These are phyloP conservation scores for Penicillium salamii DNA, from an alignment of 495 filamentous ascomycete genomes.

Conservation along the genomic window DNA sequence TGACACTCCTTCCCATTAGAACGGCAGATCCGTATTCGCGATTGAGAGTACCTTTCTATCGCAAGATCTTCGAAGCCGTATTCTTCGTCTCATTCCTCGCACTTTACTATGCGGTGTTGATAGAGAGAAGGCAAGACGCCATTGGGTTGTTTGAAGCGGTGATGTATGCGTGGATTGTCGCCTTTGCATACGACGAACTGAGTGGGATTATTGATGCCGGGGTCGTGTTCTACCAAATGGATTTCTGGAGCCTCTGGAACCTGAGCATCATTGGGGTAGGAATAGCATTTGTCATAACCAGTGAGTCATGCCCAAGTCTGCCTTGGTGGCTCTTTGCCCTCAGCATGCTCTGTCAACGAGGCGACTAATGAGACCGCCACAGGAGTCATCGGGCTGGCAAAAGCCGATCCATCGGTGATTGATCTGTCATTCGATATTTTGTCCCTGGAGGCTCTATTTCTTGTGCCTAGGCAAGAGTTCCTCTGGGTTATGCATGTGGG, in stretches of 20 bases:
- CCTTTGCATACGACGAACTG: conserved; percentile 85
- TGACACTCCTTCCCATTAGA: conserved; percentile 25
- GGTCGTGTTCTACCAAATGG: conserved; percentile 74
- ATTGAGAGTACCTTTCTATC: conserved; percentile 85
- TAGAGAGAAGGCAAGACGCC: conserved; percentile 51
- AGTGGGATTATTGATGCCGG: conserved; percentile 82
- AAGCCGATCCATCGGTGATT: conserved; percentile 58
- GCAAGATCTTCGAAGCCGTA: conserved; percentile 81
- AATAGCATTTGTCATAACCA: conserved; percentile 62
- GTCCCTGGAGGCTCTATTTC: conserved; percentile 82
- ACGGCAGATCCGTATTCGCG: conserved; percentile 80
- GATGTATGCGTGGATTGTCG: conserved; percentile 69
- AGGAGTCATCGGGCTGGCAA: conserved; percentile 73
- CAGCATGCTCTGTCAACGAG: neutral
- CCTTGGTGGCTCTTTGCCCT: conserved; percentile 5
- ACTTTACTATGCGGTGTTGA: conserved; percentile 81
- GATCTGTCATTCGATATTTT: conserved; percentile 85
- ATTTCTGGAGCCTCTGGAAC: conserved; percentile 92
- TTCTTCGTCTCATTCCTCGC: conserved; percentile 82
- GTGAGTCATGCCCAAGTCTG: conserved; percentile 50
- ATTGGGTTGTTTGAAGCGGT: conserved; percentile 52
- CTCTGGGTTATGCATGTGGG: neutral
- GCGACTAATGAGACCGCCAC: conserved; percentile 7
- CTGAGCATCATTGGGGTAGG: conserved; percentile 83
- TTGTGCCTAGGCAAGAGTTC: conserved; percentile 66